These are phyloP conservation scores for Lathyrus oleraceus DNA, from an alignment of 306 rosid species.

Conservation along the genomic window DNA sequence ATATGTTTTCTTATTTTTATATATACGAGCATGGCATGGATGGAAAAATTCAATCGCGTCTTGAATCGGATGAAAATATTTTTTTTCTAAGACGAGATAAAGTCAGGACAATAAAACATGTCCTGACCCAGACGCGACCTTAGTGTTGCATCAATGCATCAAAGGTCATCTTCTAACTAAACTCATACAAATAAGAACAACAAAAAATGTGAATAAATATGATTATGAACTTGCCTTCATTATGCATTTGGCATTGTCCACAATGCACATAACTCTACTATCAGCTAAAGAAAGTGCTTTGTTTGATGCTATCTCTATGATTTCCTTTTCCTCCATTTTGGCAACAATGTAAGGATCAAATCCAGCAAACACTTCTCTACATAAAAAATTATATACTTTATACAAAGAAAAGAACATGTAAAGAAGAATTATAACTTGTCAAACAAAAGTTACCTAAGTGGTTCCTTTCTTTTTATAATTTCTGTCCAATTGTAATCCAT, in stretches of 20 bases:
- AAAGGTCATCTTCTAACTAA: neutral
- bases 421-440: neutral
- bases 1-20: too few relatives aligned
- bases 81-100: too few relatives aligned
- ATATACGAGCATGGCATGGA: too few relatives aligned
- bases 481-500: constrained; percentile 99
- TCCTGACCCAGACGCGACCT: neutral
- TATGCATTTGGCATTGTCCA: constrained; percentile 91
- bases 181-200: neutral
- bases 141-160: neutral
- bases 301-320: constrained; percentile 68
- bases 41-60: too few relatives aligned
- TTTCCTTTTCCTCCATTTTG: constrained; percentile 87
- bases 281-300: constrained; percentile 70
- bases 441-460: constrained; percentile 55
- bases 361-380: constrained; percentile 75
- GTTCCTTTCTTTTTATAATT: constrained; percentile 81
- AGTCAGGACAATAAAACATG: too few relatives aligned
- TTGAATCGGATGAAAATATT: too few relatives aligned
- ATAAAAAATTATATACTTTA: neutral
- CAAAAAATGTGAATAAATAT: neutral
- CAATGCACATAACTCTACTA: constrained; percentile 81
- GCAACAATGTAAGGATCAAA: constrained; percentile 77
- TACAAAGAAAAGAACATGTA: neutral
- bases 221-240: constrained; percentile 59